Base-by-base conservation (phyloP, 2,329 filamentous ascomycete genomes). In the Colletotrichum sp. region DNA sequence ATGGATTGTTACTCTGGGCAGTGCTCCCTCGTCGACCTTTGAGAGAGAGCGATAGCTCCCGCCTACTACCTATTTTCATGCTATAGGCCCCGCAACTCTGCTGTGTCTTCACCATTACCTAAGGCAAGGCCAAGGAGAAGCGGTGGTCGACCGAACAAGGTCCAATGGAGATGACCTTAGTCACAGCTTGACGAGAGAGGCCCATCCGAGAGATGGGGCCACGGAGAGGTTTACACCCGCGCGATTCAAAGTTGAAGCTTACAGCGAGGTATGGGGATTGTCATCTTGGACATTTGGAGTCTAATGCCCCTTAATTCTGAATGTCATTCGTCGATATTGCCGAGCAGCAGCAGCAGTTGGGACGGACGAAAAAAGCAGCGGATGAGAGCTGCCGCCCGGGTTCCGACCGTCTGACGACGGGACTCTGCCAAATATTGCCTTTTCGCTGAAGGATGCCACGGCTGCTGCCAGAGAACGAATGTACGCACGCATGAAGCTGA, bases 1-100 rank as follows among this genome's bases (percentile, higher is more conserved):
- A 66, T 71, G 61, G 72, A 71, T 66, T 65, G 68, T 74, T 75
- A 72, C 73, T 63, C 62, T 56, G 55, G 55, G 63, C 73, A 58
- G 69, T 63, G 68, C n/a, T 63, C n/a, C 24, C 30, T 36, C n/a
- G 38, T 48, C 38, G 38, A 48, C 38, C 38, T 48, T 48, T 48
- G 38, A 18, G 36, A 43, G 36, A 43, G 16, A 43, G 34, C 14
- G 36, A 43, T 18, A n/a, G 36, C 38, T 48, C 18, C 38, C 38
- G 38, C 38, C 38, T 48, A 48, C 36, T 32, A 38, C 21, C 59
- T 63, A 21, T 63, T 65, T 56, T 43, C 58, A 73, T 73, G 66
- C 65, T 66, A 61, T 52, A 34, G 28, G 68, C 16, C 52, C 73
- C 63, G 63, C 69, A 62, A 43, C 14, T 56, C 43, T 36, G 36